Evolutionary conservation across 768 basidiomycete species (phyloP), one percentile per base, ranked within the genome.

Genomic region (Lentinula raphanica): DNA sequence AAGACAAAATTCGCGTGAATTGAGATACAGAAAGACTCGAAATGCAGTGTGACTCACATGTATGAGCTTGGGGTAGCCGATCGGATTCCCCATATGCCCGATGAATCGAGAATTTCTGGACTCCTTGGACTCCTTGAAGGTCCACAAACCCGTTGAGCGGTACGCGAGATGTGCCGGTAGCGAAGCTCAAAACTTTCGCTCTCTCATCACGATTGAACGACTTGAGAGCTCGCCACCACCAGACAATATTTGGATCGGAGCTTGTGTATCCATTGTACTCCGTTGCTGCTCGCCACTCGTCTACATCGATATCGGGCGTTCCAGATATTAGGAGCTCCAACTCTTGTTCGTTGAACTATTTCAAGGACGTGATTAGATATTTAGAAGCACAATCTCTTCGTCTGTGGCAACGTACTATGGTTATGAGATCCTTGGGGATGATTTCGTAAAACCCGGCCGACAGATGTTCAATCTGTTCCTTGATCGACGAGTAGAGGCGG

Each of bases 211-310:
- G 90, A 63, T 90, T 93, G 76, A 98, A 98, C 8, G 94, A 96
- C 72, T 98, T 94, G 42, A 99, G 82, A 1, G 96, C 96, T 63
- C 97, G 84, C 97, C 97, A 99, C 90, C 94, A 98, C 95, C 95
- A 99, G 28, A 92, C 87, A 59, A 98, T 94, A 66, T 96, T 94
- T 5, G 96, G 92, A 69, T 99, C 95, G 2, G 89, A 90, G 65
- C 88, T 82, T 5, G 81, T 83, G 69, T 92, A 94, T 48, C 92
- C 90, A 61, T 88, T 92, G 73, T 94, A 93, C 67, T 94, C 93
- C 2, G 92, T 94, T 12, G 92, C 91, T 15, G 89, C 86, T 54
- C 92, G 84, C 93, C 94, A 95, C 72, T 98, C 97, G 69, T 99
- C 97, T 1, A 98, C 93, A 64, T 98, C 95, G 62, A 99, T 94